Evolutionary conservation across 345 rosid species (phyloP).

Genomic region (Boechera stricta): DNA sequence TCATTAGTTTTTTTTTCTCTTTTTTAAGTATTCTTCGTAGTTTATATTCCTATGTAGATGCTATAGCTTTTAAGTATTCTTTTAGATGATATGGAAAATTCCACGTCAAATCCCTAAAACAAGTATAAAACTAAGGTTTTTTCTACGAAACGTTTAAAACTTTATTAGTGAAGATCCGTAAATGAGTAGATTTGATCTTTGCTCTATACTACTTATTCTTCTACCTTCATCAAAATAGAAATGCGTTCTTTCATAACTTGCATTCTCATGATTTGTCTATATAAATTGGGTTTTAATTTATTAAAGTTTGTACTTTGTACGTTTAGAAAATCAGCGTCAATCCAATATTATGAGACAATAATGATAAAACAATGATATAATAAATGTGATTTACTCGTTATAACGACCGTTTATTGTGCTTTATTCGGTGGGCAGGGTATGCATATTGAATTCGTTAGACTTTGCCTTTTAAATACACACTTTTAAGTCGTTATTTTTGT

Average conservation of each 20-base stretch:
- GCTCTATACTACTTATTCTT: not conserved
- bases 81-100: no score
- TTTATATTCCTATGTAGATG: no score
- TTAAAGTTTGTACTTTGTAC: not conserved
- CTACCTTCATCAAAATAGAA: not conserved
- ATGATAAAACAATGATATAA: constrained; percentile 17
- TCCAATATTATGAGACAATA: constrained; percentile 24
- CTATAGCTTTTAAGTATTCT: no score
- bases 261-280: not conserved
- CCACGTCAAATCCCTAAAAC: no score
- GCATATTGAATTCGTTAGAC: constrained; percentile 8
- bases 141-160: no score
- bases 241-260: not conserved
- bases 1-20: no score
- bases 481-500: not conserved
- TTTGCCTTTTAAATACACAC: not conserved
- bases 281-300: not conserved
- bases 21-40: no score
- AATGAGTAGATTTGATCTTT: not conserved
- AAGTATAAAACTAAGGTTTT: no score
- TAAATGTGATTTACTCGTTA: constrained; percentile 22
- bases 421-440: constrained; percentile 30
- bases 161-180: no score
- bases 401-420: constrained; percentile 26
- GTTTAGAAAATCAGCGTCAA: constrained; percentile 14